Evolutionary conservation across 768 basidiomycete genomes (phyloP), one percentile per base, ranked within the genome.

Genomic region (Mycena metata): DNA sequence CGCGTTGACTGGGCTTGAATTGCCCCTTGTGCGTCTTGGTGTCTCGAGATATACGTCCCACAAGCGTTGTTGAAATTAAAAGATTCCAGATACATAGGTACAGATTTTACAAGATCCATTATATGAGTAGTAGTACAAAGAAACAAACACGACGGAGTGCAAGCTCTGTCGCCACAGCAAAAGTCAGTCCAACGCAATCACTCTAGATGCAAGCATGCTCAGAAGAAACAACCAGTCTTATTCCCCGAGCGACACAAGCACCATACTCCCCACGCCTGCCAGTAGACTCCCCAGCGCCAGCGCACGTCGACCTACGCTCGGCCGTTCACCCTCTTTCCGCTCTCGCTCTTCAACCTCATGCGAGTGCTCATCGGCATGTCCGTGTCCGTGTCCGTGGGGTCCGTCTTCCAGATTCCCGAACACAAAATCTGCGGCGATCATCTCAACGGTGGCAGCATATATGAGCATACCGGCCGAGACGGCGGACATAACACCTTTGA

Each of bases 341-440:
- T 62, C 70, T 16, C 54, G 59, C 2, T 67, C 21, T 24, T 65
- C 66, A 16, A 68, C 56, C 39, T 72, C 71, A 36, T 65, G 64
- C 19, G 69, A 67, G 39, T 69, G 49, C 24, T 64, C 67, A 23
- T 60, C 51, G 9, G 64, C 75, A 64, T 75, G 73, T 13, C 41
- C 50, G n/a, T 76, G 73, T 4, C 67, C 72, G n/a, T 76, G 77
- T 41, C 61, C 69, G 45, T 65, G 70, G 45, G 76, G 77, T 45
- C 61, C 69, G 46, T 65, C 72, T 45, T 72, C 64, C n/a, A 67
- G 64, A 67, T 88, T 88, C 43, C 93, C 91, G 79, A 91, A 91
- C 47, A 95, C 91, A 71, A 95, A 94, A 77, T 95, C 93, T 3
- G 88, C 93, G 0, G 92, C 93, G 58, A 95, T 86, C 91, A 95